These are phyloP conservation scores for Aspergillus spinulosporus DNA, from an alignment of 2,329 filamentous ascomycete genomes.

Conservation along the genomic window DNA sequence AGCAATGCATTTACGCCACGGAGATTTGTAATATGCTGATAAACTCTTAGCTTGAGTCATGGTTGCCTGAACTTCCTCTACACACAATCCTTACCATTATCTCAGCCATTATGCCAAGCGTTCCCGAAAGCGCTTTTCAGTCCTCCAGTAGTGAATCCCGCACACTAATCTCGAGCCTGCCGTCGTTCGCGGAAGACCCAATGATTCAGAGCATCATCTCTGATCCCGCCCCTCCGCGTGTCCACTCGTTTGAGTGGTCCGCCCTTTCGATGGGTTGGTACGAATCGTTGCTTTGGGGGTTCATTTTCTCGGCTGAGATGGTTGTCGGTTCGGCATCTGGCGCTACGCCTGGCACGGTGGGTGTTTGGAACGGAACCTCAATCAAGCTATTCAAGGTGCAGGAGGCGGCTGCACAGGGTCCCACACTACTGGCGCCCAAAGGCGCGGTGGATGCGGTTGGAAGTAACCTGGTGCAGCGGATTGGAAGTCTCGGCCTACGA, in stretches of 20 bases:
- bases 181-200: slow-evolving; percentile 50
- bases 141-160: slow-evolving; percentile 42
- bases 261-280: slow-evolving; percentile 91
- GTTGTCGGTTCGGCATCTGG: slow-evolving; percentile 52
- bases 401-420: slow-evolving; percentile 75
- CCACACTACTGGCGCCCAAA: slow-evolving; percentile 77
- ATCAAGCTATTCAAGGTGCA: slow-evolving; percentile 90
- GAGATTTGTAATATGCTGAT: slow-evolving; percentile 19
- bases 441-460: slow-evolving; percentile 93
- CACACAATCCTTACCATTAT: slow-evolving; percentile 82
- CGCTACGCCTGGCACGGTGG: slow-evolving; percentile 74
- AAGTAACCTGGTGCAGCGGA: slow-evolving; percentile 81
- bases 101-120: slow-evolving; percentile 55
- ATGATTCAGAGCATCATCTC: slow-evolving; percentile 65
- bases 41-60: slow-evolving; percentile 70
- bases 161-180: slow-evolving; percentile 45
- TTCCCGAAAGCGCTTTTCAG: slow-evolving; percentile 51
- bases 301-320: slow-evolving; percentile 90
- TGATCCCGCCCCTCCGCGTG: slow-evolving; percentile 70
- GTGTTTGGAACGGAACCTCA: slow-evolving; percentile 88
- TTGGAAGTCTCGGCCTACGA: slow-evolving; percentile 73
- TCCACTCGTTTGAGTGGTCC: slow-evolving; percentile 94
- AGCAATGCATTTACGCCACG: background rate
- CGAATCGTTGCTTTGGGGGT: slow-evolving; percentile 88
- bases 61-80: slow-evolving; percentile 87